Conservation (phyloP, 441 rosid species). For the Dalechampia spathulata region DNA sequence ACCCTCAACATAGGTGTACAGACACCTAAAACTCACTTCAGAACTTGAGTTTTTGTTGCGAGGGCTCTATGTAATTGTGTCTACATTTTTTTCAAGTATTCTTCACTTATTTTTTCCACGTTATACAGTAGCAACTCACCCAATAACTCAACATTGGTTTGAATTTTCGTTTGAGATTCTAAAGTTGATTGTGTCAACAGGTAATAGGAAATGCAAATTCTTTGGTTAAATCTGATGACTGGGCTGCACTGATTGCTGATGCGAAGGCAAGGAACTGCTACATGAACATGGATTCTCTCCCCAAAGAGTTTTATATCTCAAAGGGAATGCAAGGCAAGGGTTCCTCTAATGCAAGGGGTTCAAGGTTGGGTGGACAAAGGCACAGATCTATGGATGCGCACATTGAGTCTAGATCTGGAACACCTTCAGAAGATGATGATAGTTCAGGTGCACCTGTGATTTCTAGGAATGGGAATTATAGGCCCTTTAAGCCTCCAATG, state of each 20-base stretch:
- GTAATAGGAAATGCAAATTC: constrained; percentile 97
- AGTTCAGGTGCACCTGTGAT: constrained; percentile 35
- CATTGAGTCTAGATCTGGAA: constrained; percentile 61
- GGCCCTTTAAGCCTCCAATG: constrained; percentile 32
- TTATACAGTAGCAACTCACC: no score
- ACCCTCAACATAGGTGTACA: neutral
- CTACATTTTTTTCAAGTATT: no score
- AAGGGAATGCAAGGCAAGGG: constrained; percentile 60
- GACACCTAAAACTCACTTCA: neutral
- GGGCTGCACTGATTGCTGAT: constrained; percentile 88
- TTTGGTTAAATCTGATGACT: constrained; percentile 75
- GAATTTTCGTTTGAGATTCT: neutral
- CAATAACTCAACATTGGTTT: neutral
- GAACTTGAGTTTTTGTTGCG: neutral
- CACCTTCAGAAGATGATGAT: constrained; percentile 67
- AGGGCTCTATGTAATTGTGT: no score
- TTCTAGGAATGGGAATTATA: constrained; percentile 52
- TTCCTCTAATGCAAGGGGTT: constrained; percentile 47
- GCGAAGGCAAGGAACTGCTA: constrained; percentile 87
- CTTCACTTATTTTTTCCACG: no score
- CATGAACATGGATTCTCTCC: constrained; percentile 86
- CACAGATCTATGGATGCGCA: constrained; percentile 55
- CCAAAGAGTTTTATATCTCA: constrained; percentile 52
- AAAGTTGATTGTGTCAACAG: constrained; percentile 36
- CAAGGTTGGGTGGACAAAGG: constrained; percentile 60